Evolutionary conservation across 176 grass and related monocot genomes (phyloP), one percentile per base, ranked within the genome.

Genomic region (Eremochloa ophiuroides): DNA sequence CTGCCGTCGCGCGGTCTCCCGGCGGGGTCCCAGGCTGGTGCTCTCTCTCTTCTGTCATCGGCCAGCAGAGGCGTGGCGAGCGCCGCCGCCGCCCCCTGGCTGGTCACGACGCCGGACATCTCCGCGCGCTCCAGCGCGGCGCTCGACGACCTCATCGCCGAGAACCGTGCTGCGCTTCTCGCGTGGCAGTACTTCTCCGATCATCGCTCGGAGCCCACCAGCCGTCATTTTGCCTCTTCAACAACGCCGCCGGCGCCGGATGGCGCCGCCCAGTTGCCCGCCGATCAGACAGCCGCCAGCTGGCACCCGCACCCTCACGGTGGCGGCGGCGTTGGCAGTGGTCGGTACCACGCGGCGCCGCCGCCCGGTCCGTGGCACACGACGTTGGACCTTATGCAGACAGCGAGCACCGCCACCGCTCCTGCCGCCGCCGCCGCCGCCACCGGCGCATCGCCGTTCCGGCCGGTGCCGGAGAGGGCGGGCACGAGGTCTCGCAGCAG

Each of bases 11-110:
- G 69, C 29, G 55, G 55, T n/a, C 69, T 75, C 9, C n/a, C 46
- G 22, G 17, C 87, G 40, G 39, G 75, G 69, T 81, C 87, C 40
- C 69, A 80, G 51, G 73, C 83, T 66, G 79, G 90, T 90, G 90
- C 89, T 92, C 90, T 88, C 93, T 92, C 87, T 90, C 87, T 92
- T 95, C 89, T 96, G 90, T 96, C 93, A 93, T 91, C 88, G 80
- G 46, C 77, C 71, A 78, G 83, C 62, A 48, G 74, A 50, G 37
- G 74, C 68, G 56, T n/a, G 13, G 27, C 60, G 27, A 26, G 67
- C 40, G 33, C 80, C 34, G 5, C 80, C 34, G 5, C 33, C 8
- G 53, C 9, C 8, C 82, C 90, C 38, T 93, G 90, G 88, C 31
- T 86, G 71, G 56, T 70, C 26, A 74, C 87, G 31, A 42, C 75